These are phyloP conservation scores for Petunia hybrid DNA, from an alignment of 305 asterid species.

Conservation along the genomic window DNA sequence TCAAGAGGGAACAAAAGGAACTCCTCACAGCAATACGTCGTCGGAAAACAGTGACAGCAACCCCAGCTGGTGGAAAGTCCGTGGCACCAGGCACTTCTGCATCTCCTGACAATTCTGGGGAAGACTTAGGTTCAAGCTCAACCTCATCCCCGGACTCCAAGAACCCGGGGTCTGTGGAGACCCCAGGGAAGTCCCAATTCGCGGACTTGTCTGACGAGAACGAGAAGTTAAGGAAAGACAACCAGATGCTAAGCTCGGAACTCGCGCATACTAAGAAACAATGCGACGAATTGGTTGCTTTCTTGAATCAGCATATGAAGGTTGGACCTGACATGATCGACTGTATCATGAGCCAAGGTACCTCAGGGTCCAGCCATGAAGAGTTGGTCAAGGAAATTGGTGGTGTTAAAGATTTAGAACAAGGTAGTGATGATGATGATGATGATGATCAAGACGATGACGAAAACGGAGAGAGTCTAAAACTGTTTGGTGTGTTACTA, in stretches of 20 bases:
- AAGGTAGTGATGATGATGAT: background rate
- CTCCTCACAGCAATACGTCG: conserved; percentile 78
- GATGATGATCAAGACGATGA: conserved; percentile 43
- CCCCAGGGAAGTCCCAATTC: conserved; percentile 58
- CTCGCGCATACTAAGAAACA: conserved; percentile 68
- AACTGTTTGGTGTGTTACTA: conserved; percentile 75
- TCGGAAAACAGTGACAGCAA: conserved; percentile 52
- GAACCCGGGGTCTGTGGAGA: conserved; percentile 60
- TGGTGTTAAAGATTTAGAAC: background rate
- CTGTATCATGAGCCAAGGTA: conserved; percentile 54
- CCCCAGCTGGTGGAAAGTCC: conserved; percentile 43
- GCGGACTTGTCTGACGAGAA: conserved; percentile 71
- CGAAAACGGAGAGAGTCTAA: conserved; percentile 57
- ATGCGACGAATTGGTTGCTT: conserved; percentile 69
- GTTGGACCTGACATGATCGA: conserved; percentile 68
- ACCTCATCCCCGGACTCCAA: conserved; percentile 71
- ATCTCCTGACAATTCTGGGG: conserved; percentile 63
- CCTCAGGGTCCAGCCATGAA: conserved; percentile 40
- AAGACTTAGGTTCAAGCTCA: conserved; percentile 69
- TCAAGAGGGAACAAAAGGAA: conserved; percentile 69
- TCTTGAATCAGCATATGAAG: conserved; percentile 59
- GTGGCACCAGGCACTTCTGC: conserved; percentile 36
- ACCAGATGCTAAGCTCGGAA: conserved; percentile 64
- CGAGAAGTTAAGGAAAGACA: conserved; percentile 63
- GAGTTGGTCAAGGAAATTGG: background rate